Conservation (phyloP, 2,329 filamentous ascomycete species). For the Diaporthe batatas region DNA sequence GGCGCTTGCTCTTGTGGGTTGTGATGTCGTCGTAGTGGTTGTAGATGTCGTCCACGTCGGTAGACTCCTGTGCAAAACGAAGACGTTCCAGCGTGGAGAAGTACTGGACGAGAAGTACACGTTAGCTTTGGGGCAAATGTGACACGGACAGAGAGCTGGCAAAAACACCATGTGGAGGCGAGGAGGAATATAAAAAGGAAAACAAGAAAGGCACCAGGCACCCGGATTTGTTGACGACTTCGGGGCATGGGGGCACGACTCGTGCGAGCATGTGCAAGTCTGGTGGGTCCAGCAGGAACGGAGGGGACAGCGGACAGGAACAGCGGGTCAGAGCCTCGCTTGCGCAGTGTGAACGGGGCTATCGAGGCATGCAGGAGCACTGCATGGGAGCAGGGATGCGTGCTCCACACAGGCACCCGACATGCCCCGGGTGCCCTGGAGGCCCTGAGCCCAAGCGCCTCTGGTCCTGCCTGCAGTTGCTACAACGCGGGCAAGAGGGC, state of each 20-base stretch:
- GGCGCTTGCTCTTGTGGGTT: conserved; percentile 48
- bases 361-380: conserved; percentile 28
- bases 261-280: conserved; percentile 8
- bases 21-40: conserved; percentile 54
- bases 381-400: conserved; percentile 34
- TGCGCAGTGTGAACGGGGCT: conserved; percentile 10
- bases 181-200: neutral
- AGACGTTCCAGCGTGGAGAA: conserved; percentile 80
- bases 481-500: conserved; percentile 17
- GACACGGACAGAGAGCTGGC: neutral
- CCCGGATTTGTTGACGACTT: conserved; percentile 19
- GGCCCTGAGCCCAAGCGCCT: conserved; percentile 27
- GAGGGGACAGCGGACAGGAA: conserved; percentile 34
- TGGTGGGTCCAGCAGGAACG: conserved; percentile 14
- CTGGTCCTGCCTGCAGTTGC: conserved; percentile 26
- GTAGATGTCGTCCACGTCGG: conserved; percentile 52
- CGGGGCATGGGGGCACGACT: conserved; percentile 23
- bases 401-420: conserved; percentile 11
- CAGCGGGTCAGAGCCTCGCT: conserved; percentile 34
- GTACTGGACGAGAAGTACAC: conserved; percentile 64
- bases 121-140: neutral
- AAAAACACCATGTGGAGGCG: too few species aligned
- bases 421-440: conserved; percentile 5
- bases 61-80: conserved; percentile 68
- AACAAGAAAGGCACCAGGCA: conserved; percentile 1